Base-by-base conservation (phyloP, 805 yeast genomes). In the Metschnikowia rubicola region DNA sequence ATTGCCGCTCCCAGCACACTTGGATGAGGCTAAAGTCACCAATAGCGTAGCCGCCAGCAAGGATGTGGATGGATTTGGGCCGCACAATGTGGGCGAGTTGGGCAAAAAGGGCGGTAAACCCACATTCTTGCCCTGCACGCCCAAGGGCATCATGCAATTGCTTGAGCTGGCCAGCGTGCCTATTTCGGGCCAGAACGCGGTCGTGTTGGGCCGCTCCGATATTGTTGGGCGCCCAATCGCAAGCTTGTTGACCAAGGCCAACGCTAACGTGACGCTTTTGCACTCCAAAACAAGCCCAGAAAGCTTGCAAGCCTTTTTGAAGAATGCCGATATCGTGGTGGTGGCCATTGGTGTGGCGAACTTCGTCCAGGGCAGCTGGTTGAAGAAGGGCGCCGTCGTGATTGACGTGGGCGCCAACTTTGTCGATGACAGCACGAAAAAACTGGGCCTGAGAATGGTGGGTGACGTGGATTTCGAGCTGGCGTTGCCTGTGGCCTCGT, bases 341-440 rank as follows among this genome's bases (percentile, higher is more conserved):
- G 85, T 84, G 36, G 95, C 94, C 37, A 76, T 86, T 52, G 96
- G 96, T 41, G 73, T 74, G 55, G 79, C 94, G 15, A 74, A 77
- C 52, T 86, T 80, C 54, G 84, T 87, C 52, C 75, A 83, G 64
- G 89, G 87, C 51, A 87, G 80, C 35, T 86, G 91, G 88, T 71
- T 87, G 60, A 82, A 83, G 59, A 66, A 67, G 51, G 85, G 82
- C 43, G 79, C 85, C 17, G 79, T 83, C 40, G 85, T 87, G 33
- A 84, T 87, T 52, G 95, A 87, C 62, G 95, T 87, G 43, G 95
- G 95, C 55, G 86, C 87, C 62, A 87, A 87, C 66, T 87, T 81
- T 61, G 75, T 84, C 44, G 80, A 77, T 3, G 94, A 86, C 60
- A 52, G 80, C 11, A 64, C 83, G 38, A 82, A 77, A 65, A 86